Percentiles rank a stretch among this genome's conserved stretches.
Evolutionary conservation across 2,329 filamentous ascomycete species (phyloP).

Genomic region (Xylariaceae sp.): DNA sequence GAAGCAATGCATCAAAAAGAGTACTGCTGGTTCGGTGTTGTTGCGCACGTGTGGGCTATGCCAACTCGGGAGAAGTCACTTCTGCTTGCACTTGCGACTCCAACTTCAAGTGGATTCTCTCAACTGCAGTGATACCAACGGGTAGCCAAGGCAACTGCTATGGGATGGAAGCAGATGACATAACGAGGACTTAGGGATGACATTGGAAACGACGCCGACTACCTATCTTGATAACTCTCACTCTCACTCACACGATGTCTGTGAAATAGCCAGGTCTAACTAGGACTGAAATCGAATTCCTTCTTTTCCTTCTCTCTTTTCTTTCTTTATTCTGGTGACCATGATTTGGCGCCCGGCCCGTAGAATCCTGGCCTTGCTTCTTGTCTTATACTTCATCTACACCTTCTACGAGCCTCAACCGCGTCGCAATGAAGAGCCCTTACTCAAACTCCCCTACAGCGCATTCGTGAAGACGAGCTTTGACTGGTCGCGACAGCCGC

Average conservation of each 20-base stretch:
- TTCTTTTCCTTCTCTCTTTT: background rate
- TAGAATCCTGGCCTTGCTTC: background rate
- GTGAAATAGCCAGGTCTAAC: background rate
- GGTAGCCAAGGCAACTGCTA: no score
- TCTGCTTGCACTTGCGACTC: no score
- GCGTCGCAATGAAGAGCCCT: background rate
- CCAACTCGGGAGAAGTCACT: no score
- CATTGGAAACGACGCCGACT: background rate
- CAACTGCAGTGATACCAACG: background rate
- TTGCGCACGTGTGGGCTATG: no score
- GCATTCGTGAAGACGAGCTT: conserved; percentile 12
- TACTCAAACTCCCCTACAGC: background rate
- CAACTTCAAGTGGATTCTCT: background rate
- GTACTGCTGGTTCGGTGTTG: no score
- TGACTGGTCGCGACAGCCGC: conserved; percentile 14
- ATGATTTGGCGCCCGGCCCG: background rate
- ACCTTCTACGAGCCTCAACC: background rate
- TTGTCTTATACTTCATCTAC: background rate
- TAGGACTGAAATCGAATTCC: background rate
- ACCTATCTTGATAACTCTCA: background rate
- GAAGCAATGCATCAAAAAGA: no score
- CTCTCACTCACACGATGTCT: background rate
- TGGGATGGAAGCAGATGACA: no score
- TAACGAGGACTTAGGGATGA: background rate
- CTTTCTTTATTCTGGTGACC: background rate